Percentiles rank a stretch among this genome's conserved stretches.
Conservation (phyloP, 257 asterid genomes). For the Rauvolfia tetraphylla region DNA sequence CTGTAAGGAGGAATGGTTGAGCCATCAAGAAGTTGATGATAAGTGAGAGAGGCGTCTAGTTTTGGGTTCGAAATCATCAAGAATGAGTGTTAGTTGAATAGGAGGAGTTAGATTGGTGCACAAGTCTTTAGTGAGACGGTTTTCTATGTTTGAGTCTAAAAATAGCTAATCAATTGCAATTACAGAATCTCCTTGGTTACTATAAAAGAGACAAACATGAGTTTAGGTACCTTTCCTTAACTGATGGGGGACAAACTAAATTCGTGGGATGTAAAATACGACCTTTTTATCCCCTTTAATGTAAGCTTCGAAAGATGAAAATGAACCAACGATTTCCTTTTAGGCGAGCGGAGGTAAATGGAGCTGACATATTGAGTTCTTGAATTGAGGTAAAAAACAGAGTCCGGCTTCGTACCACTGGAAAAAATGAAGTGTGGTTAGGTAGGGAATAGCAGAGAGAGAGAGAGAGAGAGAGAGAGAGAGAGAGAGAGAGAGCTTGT, state of each 20-base stretch:
- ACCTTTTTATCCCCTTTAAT: background rate
- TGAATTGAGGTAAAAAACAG: background rate
- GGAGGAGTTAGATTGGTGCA: too few species aligned
- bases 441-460: background rate
- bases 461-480: background rate
- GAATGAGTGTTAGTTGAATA: too few species aligned
- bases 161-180: too few species aligned
- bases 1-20: too few species aligned
- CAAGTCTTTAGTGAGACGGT: too few species aligned
- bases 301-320: background rate
- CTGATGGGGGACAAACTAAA: background rate
- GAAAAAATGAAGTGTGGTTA: background rate
- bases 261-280: too few species aligned
- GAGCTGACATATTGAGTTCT: background rate
- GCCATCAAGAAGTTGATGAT: background rate
- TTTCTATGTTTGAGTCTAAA: too few species aligned
- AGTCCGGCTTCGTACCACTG: background rate
- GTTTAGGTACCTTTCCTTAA: background rate
- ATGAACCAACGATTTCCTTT: background rate
- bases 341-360: background rate
- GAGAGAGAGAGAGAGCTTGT: background rate
- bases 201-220: background rate
- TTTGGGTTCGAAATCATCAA: too few species aligned
- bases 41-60: background rate
- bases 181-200: too few species aligned